phyloP scores from a whole-genome alignment of 129 eudicot species.

The Erigeron canadensis region DNA sequence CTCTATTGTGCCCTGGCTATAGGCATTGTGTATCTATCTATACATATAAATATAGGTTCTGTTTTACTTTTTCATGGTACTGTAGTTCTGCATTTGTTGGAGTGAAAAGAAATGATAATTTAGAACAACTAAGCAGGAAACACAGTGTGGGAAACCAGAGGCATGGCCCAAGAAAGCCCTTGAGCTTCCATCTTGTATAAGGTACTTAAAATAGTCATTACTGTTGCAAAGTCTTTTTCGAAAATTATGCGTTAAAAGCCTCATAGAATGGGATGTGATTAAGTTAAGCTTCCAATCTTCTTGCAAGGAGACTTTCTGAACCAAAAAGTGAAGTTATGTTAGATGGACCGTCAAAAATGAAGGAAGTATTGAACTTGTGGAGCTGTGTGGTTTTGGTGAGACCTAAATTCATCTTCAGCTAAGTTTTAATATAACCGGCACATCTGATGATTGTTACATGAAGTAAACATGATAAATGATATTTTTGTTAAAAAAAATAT shows the following conservation, averaged over 20 bases:
- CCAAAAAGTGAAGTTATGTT: constrained; percentile 35
- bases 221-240: constrained; percentile 15
- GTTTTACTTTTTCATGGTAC: too few species aligned
- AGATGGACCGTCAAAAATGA: constrained; percentile 52
- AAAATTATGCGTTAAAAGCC: neutral
- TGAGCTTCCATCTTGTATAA: constrained; percentile 57
- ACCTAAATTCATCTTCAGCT: constrained; percentile 12
- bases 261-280: constrained; percentile 7
- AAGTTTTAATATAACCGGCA: constrained; percentile 5
- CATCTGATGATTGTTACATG: neutral
- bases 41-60: too few species aligned
- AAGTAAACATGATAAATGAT: neutral
- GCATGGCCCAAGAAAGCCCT: constrained; percentile 46
- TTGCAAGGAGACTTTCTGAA: constrained; percentile 43
- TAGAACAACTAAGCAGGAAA: constrained; percentile 26
- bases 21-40: too few species aligned
- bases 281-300: constrained; percentile 26
- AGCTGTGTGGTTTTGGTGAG: constrained; percentile 63
- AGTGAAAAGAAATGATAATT: too few species aligned
- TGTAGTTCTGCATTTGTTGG: too few species aligned
- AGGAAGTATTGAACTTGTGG: constrained; percentile 57
- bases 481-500: neutral
- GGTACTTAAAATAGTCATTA: constrained; percentile 34
- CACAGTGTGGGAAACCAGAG: constrained; percentile 30
- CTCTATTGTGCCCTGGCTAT: neutral